phyloP scores from a whole-genome alignment of 2,329 filamentous ascomycete species.

The Neonectria faginata region DNA sequence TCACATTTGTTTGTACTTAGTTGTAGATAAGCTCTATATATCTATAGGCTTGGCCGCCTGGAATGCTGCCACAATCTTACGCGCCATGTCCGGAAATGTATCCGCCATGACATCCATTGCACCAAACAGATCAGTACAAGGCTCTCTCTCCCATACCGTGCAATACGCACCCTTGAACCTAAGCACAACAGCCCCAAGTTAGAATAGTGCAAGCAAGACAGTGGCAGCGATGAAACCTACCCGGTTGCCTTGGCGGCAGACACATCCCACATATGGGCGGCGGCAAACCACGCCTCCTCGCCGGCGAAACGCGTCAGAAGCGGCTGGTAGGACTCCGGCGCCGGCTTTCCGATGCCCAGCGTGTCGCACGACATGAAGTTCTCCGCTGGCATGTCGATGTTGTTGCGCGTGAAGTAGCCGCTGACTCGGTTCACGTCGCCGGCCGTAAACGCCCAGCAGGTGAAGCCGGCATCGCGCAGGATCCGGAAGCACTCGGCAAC shows the following conservation, averaged over 20 bases:
- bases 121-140: slow-evolving; percentile 62
- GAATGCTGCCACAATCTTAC: slow-evolving; percentile 49
- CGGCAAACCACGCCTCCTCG: slow-evolving; percentile 65
- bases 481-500: slow-evolving; percentile 55
- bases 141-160: slow-evolving; percentile 63
- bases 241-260: slow-evolving; percentile 62
- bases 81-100: slow-evolving; percentile 61
- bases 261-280: slow-evolving; percentile 71
- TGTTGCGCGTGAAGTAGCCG: slow-evolving; percentile 63
- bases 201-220: neutral
- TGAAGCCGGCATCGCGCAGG: slow-evolving; percentile 60
- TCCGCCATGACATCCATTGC: slow-evolving; percentile 64
- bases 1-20: neutral
- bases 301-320: slow-evolving; percentile 56
- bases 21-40: neutral
- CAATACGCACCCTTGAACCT: slow-evolving; percentile 65
- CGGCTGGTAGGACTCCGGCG: slow-evolving; percentile 58
- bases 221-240: slow-evolving; percentile 30
- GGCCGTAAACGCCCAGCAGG: slow-evolving; percentile 65
- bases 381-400: slow-evolving; percentile 61
- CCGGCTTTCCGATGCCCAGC: slow-evolving; percentile 62
- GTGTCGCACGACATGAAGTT: slow-evolving; percentile 65
- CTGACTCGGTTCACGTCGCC: slow-evolving; percentile 62
- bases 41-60: neutral
- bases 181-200: neutral